Base-by-base conservation (phyloP, 768 basidiomycete species). In the Mycena vulgaris region DNA sequence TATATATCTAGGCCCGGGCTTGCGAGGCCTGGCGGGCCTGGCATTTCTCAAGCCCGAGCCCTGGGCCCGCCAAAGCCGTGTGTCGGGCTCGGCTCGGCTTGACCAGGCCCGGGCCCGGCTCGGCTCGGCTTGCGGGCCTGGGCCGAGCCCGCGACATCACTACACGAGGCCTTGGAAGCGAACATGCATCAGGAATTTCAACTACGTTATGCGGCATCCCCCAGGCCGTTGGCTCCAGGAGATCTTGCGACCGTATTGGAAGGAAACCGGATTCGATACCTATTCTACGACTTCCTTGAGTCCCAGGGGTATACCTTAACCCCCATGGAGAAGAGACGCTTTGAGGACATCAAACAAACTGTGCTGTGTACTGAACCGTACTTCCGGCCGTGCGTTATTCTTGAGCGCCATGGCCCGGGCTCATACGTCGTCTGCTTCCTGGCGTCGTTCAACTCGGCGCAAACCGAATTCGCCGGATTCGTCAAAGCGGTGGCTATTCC, bases 341-440 rank as follows among this genome's bases (percentile, higher is more conserved):
- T 63, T 30, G 9, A 39, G 13, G 23, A 37, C 7, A 35, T 16
- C 25, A 35, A 21, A 9, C n/a, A n/a, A n/a, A n/a, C n/a, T n/a
- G n/a, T n/a, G n/a, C n/a, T n/a, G n/a, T n/a, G n/a, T n/a, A n/a
- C n/a, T n/a, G n/a, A n/a, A n/a, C n/a, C n/a, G n/a, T n/a, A n/a
- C n/a, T n/a, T n/a, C n/a, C 66, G 66, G 17, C 66, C 66, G 5
- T 68, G 66, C 27, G 10, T 68, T 10, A 21, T 68, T n/a, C 39
- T 68, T 35, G 59, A 28, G 5, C 66, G 52, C 17, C 30, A 27
- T 61, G 23, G n/a, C 23, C 28, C 39, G 23, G 59, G 33, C 19
- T 53, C 39, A 3, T 68, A 53, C 33, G 9, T 35, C 23, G 59
- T 68, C 25, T 68, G 66, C 52, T 59, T 61, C 31, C 10, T 61